Evolutionary conservation across 176 grass and related monocot genomes (phyloP).

Genomic region (Carex cristatella): DNA sequence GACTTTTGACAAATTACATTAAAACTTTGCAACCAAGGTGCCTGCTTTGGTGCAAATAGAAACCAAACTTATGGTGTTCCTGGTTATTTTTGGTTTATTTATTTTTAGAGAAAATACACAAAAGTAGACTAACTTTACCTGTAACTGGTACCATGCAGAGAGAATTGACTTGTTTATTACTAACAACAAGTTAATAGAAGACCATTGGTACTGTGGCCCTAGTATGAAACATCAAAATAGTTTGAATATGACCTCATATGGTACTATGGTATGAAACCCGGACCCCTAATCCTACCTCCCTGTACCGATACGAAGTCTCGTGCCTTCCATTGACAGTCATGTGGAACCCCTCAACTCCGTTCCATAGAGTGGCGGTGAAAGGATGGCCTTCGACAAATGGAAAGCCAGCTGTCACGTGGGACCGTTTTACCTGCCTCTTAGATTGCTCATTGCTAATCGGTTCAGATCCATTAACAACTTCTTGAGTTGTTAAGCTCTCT

Average conservation of each 20-base stretch:
- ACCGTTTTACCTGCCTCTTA: conserved; percentile 24
- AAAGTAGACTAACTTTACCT: not conserved
- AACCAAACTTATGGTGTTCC: not conserved
- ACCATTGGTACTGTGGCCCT: not conserved
- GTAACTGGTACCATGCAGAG: not conserved
- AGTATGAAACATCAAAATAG: not conserved
- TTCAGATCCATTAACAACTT: conserved; percentile 38
- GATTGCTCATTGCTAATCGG: conserved; percentile 24
- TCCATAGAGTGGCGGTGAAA: conserved; percentile 70
- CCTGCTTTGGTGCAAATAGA: not conserved
- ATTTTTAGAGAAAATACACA: not conserved
- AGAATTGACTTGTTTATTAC: not conserved
- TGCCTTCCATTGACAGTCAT: conserved; percentile 82
- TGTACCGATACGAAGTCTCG: conserved; percentile 71
- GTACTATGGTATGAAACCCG: not conserved
- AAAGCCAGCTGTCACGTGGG: conserved; percentile 40
- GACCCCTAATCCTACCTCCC: conserved; percentile 49
- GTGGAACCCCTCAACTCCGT: conserved; percentile 72
- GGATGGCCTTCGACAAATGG: conserved; percentile 67
- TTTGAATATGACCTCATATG: not conserved
- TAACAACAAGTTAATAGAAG: not conserved
- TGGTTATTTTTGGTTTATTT: not conserved
- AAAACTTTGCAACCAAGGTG: not conserved
- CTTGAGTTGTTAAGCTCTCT: conserved; percentile 26
- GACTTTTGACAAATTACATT: conserved; percentile 33